Evolutionary conservation across 257 asterid species (phyloP), one percentile per base, ranked within the genome.

Genomic region (Striga asiatica): DNA sequence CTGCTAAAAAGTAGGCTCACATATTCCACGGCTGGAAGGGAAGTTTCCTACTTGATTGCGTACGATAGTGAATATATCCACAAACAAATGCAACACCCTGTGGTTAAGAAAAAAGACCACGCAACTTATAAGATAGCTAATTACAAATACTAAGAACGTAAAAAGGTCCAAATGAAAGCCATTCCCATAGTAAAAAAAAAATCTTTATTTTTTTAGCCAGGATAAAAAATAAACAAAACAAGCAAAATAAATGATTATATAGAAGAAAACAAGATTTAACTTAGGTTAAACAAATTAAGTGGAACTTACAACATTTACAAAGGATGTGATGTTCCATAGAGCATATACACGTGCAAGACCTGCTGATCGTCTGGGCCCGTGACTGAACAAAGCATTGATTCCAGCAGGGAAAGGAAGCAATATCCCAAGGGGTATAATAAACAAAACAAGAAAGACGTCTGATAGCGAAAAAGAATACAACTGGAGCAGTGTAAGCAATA

Each of bases 331-430:
- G 74, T 92, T 92, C 99, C 97, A 88, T 72, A 92, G 66, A 71
- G 99, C 94, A 69, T 88, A 92, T 48, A 81, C 78, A 56, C 97
- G 97, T 12, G 99, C 95, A 68, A 92, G 97, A 54, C 93, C 91
- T 54, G 99, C 94, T 50, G 97, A 88, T 55, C 89, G 84, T 68
- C 94, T 83, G 5, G 96, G 95, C 51, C 97, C 97, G 58, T 92
- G 97, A 63, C 95, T 88, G 75, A 92, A 88, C 43, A 92, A 72
- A 64, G 97, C 99, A 71, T 88, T 92, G 69, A 92, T 85, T 66
- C 99, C 99, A 67, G 99, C 83, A 43, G 99, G 99, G 63, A 92
- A 88, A 29, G 99, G 95, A 51, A 92, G 94, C 71, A 92, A 72
- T 59, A 88, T 80, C 27, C 94, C 99, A 17, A 92, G 76, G 8